Evolutionary conservation across 768 basidiomycete species (phyloP).

Genomic region (Coprinopsis sp.): DNA sequence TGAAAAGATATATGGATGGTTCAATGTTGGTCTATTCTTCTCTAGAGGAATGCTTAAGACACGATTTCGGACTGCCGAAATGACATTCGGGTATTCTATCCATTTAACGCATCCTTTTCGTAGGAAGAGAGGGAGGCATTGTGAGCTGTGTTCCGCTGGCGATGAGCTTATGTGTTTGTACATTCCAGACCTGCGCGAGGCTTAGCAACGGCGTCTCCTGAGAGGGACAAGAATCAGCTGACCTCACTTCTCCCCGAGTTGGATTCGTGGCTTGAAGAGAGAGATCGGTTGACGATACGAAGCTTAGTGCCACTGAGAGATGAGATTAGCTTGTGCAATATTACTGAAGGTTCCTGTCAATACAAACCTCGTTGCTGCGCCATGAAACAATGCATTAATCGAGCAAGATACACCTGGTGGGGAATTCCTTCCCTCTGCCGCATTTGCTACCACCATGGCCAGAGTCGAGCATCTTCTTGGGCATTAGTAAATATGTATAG

Average conservation of each 20-base stretch:
- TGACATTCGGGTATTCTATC: no score
- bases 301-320: slow-evolving; percentile 37
- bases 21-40: no score
- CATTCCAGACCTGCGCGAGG: slow-evolving; percentile 21
- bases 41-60: no score
- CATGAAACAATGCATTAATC: slow-evolving; percentile 44
- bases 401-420: slow-evolving; percentile 38
- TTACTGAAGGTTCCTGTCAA: background rate
- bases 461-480: slow-evolving; percentile 37
- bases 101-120: background rate
- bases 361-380: slow-evolving; percentile 34
- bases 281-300: slow-evolving; percentile 23
- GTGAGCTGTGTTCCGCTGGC: slow-evolving; percentile 15
- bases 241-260: slow-evolving; percentile 22
- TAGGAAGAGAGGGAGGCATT: slow-evolving; percentile 6
- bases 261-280: slow-evolving; percentile 14
- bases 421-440: slow-evolving; percentile 24
- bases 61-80: no score
- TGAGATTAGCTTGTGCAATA: background rate
- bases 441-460: slow-evolving; percentile 32
- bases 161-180: slow-evolving; percentile 15
- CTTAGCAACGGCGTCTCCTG: background rate
- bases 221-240: background rate
- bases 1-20: no score
- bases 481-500: background rate